Evolutionary conservation across 2,329 filamentous ascomycete genomes (phyloP).

Genomic region (Hypocrella siamensis): DNA sequence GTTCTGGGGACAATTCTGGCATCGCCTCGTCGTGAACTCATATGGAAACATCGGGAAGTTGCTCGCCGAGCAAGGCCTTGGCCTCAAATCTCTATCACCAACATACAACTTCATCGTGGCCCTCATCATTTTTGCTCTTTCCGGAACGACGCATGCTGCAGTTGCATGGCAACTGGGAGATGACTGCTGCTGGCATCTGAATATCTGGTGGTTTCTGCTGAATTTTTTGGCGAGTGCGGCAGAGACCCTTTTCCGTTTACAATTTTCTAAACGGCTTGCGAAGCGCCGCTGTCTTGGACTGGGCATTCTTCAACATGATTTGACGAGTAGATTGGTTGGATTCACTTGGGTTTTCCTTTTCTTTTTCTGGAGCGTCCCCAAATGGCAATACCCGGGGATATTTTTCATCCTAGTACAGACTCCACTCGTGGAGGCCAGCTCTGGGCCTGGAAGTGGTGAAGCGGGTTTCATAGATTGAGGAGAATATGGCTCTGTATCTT

Average conservation of each 20-base stretch:
- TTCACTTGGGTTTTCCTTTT: not conserved
- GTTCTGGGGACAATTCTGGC: slow-evolving; percentile 1
- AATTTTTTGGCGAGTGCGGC: not conserved
- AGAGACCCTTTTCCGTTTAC: not conserved
- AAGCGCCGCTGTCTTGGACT: not conserved
- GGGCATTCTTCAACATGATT: too few species aligned
- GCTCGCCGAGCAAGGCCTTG: not conserved
- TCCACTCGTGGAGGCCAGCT: too few species aligned
- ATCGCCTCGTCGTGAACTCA: not conserved
- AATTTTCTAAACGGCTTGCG: too few species aligned
- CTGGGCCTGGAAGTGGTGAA: too few species aligned
- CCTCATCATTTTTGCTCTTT: not conserved
- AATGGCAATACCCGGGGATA: slow-evolving; percentile 1
- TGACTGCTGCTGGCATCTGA: not conserved
- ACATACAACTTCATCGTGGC: not conserved
- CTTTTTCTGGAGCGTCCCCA: slow-evolving; percentile 1
- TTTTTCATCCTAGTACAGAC: not conserved
- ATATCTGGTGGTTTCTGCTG: slow-evolving; percentile 1
- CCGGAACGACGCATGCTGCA: not conserved
- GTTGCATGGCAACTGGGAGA: not conserved
- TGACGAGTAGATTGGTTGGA: not conserved
- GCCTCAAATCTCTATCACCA: not conserved
- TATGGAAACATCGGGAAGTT: slow-evolving; percentile 1
- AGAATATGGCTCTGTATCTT: too few species aligned
- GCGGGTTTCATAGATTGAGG: too few species aligned